Evolutionary conservation across 441 rosid genomes (phyloP), one percentile per base, ranked within the genome.

Genomic region (Euphorbia corollata): DNA sequence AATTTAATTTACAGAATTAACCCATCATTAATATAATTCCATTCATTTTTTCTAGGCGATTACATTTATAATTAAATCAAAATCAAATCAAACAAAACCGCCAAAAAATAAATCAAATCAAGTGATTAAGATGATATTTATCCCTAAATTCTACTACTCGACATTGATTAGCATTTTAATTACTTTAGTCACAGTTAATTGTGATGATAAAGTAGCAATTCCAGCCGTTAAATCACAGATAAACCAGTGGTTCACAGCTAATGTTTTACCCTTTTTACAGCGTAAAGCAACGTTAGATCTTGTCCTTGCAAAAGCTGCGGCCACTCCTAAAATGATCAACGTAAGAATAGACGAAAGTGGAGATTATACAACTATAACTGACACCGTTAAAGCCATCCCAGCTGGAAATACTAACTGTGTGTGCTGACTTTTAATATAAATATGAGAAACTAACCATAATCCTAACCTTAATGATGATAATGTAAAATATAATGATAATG

Each of bases 371-470:
- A 32, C 36, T 32, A 22, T 86, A 24, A 51, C 53, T 0, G 85
- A 71, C 0, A 87, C 87, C 39, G n/a, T 83, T 16, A 59, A 56
- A 1, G 75, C 71, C 59, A 69, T 86, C 19, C 86, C 86, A 0
- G 0, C 51, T 2, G 72, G 78, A 57, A 84, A 84, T 56, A 75
- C 6, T 16, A 54, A 69, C 43, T 74, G 85, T 1, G 82, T 79
- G 19, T n/a, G n/a, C n/a, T n/a, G n/a, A n/a, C n/a, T n/a, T n/a
- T n/a, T n/a, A n/a, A n/a, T n/a, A n/a, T n/a, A n/a, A n/a, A n/a
- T n/a, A n/a, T n/a, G n/a, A n/a, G n/a, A n/a, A n/a, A n/a, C n/a
- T n/a, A n/a, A n/a, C n/a, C n/a, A n/a, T n/a, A n/a, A n/a, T n/a
- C n/a, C n/a, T n/a, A n/a, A n/a, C n/a, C n/a, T n/a, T n/a, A n/a